These are phyloP conservation scores for Pichia sp. DNA, from an alignment of 1,139 yeast genomes.

Conservation along the genomic window DNA sequence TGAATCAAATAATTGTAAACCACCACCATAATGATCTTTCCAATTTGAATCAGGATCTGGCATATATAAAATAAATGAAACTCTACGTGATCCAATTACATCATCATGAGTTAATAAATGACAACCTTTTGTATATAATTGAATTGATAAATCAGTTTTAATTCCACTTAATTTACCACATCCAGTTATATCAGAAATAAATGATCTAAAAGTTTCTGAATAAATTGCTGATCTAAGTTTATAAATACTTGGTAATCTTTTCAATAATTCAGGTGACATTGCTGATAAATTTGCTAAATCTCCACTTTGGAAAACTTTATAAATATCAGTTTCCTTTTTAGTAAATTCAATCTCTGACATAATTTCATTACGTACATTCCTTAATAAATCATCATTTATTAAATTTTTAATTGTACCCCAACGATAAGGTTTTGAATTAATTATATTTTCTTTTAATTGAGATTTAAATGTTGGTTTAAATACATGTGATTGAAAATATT, in stretches of 20 bases:
- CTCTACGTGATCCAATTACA: constrained; percentile 91
- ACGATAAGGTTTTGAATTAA: constrained; percentile 64
- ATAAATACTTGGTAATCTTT: constrained; percentile 65
- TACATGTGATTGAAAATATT: constrained; percentile 49
- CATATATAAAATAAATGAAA: constrained; percentile 83
- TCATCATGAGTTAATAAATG: constrained; percentile 95
- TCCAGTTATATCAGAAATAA: constrained; percentile 75
- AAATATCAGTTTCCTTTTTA: constrained; percentile 92
- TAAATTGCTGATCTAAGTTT: constrained; percentile 82
- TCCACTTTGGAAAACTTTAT: constrained; percentile 91
- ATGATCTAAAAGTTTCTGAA: constrained; percentile 75
- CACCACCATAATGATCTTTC: constrained; percentile 91
- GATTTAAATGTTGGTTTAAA: constrained; percentile 44
- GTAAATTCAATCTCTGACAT: constrained; percentile 81
- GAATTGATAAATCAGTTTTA: constrained; percentile 88
- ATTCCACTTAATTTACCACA: constrained; percentile 85
- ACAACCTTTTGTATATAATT: constrained; percentile 87
- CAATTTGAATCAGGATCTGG: constrained; percentile 88
- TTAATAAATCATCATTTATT: constrained; percentile 67
- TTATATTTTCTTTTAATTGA: constrained; percentile 36
- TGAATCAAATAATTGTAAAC: constrained; percentile 78
- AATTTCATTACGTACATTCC: constrained; percentile 80
- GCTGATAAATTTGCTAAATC: constrained; percentile 92
- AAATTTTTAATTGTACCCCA: constrained; percentile 82
- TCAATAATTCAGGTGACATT: constrained; percentile 66